phyloP scores from a whole-genome alignment of 192 early-diverging fungal genomes.

The Coemansia sp. region DNA sequence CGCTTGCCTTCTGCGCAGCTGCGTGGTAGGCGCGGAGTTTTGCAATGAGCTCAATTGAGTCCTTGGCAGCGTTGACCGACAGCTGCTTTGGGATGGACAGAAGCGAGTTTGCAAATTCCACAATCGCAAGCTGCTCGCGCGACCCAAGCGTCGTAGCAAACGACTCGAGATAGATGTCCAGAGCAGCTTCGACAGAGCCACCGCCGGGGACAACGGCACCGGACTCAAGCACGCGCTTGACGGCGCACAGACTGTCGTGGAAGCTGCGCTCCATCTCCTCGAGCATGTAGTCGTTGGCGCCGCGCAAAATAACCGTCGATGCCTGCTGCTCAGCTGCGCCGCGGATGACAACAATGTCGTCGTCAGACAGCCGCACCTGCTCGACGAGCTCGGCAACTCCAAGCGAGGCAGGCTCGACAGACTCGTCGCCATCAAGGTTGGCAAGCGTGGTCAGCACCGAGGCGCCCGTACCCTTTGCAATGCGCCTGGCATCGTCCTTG shows the following conservation, averaged over 20 bases:
- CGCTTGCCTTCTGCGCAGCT: conserved; percentile 73
- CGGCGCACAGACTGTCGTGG: conserved; percentile 93
- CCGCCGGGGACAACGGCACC: conserved; percentile 97
- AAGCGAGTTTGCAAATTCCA: conserved; percentile 94
- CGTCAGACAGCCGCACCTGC: conserved; percentile 97
- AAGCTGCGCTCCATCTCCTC: conserved; percentile 99
- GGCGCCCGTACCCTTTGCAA: conserved; percentile 97
- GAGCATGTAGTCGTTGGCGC: conserved; percentile 99
- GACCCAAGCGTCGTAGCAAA: conserved; percentile 97
- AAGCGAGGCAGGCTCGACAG: conserved; percentile 85
- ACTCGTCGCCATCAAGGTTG: conserved; percentile 98
- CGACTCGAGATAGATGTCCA: conserved; percentile 97
- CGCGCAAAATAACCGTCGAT: conserved; percentile 94
- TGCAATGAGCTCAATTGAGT: conserved; percentile 95
- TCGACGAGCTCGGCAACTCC: conserved; percentile 95
- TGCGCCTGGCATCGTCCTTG: conserved; percentile 96
- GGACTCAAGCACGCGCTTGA: conserved; percentile 96
- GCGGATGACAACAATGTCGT: conserved; percentile 96
- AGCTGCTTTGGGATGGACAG: conserved; percentile 97
- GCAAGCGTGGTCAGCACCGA: conserved; percentile 93
- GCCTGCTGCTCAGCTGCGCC: conserved; percentile 67
- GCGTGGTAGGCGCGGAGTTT: conserved; percentile 96
- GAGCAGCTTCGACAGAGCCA: conserved; percentile 92
- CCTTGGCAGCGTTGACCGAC: conserved; percentile 97
- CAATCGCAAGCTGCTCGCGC: conserved; percentile 97